Percentiles rank a stretch among this genome's conserved stretches.
These are phyloP conservation scores for Eucalyptus sideroxylon DNA, from an alignment of 345 rosid species.

Conservation along the genomic window DNA sequence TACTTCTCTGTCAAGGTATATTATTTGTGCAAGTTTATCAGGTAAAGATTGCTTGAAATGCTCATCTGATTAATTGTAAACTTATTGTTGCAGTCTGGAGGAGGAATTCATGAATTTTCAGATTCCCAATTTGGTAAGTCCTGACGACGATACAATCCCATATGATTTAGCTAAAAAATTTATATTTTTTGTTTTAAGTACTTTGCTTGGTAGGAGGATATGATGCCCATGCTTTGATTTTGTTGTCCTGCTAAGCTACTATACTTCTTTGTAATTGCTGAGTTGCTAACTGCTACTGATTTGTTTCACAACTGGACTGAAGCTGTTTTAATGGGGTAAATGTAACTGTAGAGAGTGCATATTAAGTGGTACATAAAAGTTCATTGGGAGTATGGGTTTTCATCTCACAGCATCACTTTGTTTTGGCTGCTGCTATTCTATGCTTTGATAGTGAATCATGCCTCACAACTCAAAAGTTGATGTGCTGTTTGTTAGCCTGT, in stretches of 20 bases:
- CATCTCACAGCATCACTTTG: neutral
- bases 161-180: neutral
- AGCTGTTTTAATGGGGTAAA: neutral
- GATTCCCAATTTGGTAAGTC: constrained; percentile 98
- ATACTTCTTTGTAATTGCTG: neutral
- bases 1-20: constrained; percentile 98
- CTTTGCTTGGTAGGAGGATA: neutral
- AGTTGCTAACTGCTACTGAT: neutral
- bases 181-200: neutral
- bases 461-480: neutral
- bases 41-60: neutral
- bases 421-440: neutral
- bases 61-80: neutral
- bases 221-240: neutral
- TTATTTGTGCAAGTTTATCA: neutral
- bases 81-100: constrained; percentile 79
- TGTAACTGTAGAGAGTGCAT: neutral
- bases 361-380: neutral
- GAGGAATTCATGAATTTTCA: constrained; percentile 99
- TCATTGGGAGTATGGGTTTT: neutral
- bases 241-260: neutral
- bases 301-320: neutral
- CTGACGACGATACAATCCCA: neutral
- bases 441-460: neutral
- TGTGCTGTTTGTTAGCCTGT: neutral